A percentile compares a stretch with the other conserved stretches of the same genome.
Conservation (phyloP, 1,284 basidiomycete genomes). For the Fomitopsis palustris region DNA sequence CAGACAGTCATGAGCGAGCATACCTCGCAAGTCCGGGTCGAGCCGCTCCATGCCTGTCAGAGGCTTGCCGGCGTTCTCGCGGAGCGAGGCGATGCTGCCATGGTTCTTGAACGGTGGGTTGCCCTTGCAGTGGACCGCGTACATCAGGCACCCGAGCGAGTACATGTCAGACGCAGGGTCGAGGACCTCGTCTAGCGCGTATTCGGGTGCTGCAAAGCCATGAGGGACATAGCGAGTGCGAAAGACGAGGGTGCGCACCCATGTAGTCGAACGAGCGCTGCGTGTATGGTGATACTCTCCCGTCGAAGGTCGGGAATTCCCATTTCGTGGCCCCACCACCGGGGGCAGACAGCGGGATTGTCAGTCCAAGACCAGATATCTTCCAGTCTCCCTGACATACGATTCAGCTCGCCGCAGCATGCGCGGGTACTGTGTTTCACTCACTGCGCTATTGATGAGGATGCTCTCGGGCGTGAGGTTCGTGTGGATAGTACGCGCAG, state of each 20-base stretch:
- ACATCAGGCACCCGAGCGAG: slow-evolving; percentile 87
- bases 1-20: slow-evolving; percentile 1
- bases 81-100: slow-evolving; percentile 75
- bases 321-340: slow-evolving; percentile 78
- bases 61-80: slow-evolving; percentile 75
- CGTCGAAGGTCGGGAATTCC: slow-evolving; percentile 89
- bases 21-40: slow-evolving; percentile 71
- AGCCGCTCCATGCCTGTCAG: slow-evolving; percentile 56
- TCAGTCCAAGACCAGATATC: slow-evolving; percentile 85
- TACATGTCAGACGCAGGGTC: slow-evolving; percentile 92
- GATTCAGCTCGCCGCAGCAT: neutral
- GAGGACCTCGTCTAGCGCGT: slow-evolving; percentile 86
- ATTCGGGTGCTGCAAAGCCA: slow-evolving; percentile 77
- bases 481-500: slow-evolving; percentile 88
- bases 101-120: slow-evolving; percentile 87
- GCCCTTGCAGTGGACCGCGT: slow-evolving; percentile 87
- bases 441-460: slow-evolving; percentile 82
- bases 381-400: slow-evolving; percentile 92
- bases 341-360: slow-evolving; percentile 71
- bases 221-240: neutral
- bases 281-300: slow-evolving; percentile 74
- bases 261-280: slow-evolving; percentile 96
- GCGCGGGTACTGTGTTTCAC: slow-evolving; percentile 26
- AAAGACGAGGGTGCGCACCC: slow-evolving; percentile 44
- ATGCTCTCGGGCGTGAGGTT: slow-evolving; percentile 87